Percentiles rank a stretch among this genome's conserved stretches.
These are phyloP conservation scores for Lachancea quebecensis DNA, from an alignment of 805 yeast species.

Conservation along the genomic window DNA sequence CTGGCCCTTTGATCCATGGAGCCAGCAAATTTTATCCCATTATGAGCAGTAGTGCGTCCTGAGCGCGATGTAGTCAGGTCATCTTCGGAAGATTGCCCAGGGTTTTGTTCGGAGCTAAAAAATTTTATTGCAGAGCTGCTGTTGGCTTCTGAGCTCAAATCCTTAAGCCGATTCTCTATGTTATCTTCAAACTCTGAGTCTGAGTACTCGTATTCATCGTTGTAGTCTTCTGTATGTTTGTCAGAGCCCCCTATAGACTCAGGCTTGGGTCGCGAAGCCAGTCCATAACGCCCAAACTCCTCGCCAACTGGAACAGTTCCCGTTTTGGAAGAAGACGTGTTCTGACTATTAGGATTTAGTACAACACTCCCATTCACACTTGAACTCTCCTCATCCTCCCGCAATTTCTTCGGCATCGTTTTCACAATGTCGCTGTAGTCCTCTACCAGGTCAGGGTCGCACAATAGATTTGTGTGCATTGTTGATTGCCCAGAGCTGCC, in stretches of 20 bases:
- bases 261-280: too few relatives aligned
- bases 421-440: constrained; percentile 24
- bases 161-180: constrained; percentile 26
- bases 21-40: too few relatives aligned
- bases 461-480: constrained; percentile 14
- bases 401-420: constrained; percentile 9
- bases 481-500: constrained; percentile 2
- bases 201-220: constrained; percentile 25
- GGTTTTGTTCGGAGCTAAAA: background rate
- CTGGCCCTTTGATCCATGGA: background rate
- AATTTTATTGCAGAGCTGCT: background rate
- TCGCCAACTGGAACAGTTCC: background rate
- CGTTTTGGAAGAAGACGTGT: background rate
- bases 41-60: background rate
- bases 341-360: constrained; percentile 12
- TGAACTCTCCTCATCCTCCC: constrained; percentile 11
- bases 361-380: constrained; percentile 28
- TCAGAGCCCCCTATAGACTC: too few relatives aligned
- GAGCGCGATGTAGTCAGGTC: constrained; percentile 1
- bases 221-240: background rate
- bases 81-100: background rate
- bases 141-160: constrained; percentile 3
- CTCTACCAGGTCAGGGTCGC: constrained; percentile 28
- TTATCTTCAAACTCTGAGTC: constrained; percentile 34
- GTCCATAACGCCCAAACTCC: too few relatives aligned